Conservation (phyloP, 2,329 filamentous ascomycete genomes). For the Colletotrichum sojae region DNA sequence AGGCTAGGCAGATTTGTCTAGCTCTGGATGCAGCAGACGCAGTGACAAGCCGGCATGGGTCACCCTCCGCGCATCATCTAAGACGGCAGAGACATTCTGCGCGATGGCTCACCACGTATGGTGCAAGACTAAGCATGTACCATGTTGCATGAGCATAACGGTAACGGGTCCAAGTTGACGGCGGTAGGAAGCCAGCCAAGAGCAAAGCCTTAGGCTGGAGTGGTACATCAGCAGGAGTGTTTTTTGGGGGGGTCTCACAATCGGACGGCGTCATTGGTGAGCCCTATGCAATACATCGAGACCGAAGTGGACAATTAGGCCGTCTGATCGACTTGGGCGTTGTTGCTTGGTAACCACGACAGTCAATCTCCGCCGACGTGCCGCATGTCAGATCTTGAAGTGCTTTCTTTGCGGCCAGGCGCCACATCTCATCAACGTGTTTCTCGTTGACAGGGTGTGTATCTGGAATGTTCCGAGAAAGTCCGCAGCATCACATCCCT, state of each 20-base stretch:
- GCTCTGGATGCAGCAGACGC: slow-evolving; percentile 20
- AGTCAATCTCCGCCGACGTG: slow-evolving; percentile 34
- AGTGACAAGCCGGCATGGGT: slow-evolving; percentile 9
- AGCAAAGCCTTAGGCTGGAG: slow-evolving; percentile 33
- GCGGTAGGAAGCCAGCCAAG: not conserved
- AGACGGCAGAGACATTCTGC: slow-evolving; percentile 22
- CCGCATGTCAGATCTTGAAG: not conserved
- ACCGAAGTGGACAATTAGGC: slow-evolving; percentile 14
- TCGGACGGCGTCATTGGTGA: slow-evolving; percentile 34
- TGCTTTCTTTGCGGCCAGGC: not conserved
- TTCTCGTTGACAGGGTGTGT: not conserved
- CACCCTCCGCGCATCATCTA: slow-evolving; percentile 9
- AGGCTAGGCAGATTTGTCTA: not conserved
- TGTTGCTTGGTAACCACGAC: slow-evolving; percentile 36
- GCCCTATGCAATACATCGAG: slow-evolving; percentile 30
- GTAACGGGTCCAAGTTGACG: not conserved
- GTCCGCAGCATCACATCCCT: slow-evolving; percentile 33
- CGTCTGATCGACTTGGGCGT: slow-evolving; percentile 19
- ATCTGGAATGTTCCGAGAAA: slow-evolving; percentile 32
- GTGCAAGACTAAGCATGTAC: slow-evolving; percentile 17
- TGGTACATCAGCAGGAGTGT: slow-evolving; percentile 20
- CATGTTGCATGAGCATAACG: slow-evolving; percentile 32
- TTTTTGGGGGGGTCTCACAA: not conserved
- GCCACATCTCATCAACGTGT: slow-evolving; percentile 13
- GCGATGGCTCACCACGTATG: slow-evolving; percentile 33